Percentiles rank a stretch among this genome's conserved stretches.
Evolutionary conservation across 1,284 basidiomycete species (phyloP).

Genomic region (Pascua guehoae): DNA sequence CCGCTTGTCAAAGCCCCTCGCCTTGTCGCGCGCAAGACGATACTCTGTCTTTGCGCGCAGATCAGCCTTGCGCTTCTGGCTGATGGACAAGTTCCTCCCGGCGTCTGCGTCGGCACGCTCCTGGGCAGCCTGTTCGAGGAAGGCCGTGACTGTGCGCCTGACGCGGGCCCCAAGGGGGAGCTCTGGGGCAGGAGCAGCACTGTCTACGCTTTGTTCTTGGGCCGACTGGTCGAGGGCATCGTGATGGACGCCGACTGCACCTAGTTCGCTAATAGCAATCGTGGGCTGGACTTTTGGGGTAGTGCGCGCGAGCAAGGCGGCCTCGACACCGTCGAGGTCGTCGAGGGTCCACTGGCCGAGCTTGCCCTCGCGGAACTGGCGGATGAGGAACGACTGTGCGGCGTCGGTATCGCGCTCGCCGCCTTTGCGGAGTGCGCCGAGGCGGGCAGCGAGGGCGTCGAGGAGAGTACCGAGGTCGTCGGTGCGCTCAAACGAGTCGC

Average conservation of each 20-base stretch:
- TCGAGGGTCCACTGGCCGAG: conserved; percentile 54
- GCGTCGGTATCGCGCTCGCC: conserved; percentile 66
- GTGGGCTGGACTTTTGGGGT: background rate
- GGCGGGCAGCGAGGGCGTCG: conserved; percentile 62
- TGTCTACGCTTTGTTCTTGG: background rate
- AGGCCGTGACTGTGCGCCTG: conserved; percentile 1
- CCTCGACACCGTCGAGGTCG: conserved; percentile 38
- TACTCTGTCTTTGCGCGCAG: conserved; percentile 9
- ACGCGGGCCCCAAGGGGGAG: conserved; percentile 4
- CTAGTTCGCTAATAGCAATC: conserved; percentile 1
- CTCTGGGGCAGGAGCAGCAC: background rate
- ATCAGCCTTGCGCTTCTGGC: conserved; percentile 17
- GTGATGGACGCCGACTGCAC: conserved; percentile 1
- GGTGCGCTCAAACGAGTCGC: conserved; percentile 54
- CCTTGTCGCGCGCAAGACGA: conserved; percentile 8
- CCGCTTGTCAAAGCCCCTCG: conserved; percentile 6
- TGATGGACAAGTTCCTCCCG: conserved; percentile 11
- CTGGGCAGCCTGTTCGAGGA: conserved; percentile 7
- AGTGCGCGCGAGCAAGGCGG: background rate
- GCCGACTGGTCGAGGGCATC: background rate
- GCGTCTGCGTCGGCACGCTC: conserved; percentile 17
- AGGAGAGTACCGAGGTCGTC: conserved; percentile 64
- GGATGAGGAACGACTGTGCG: conserved; percentile 73
- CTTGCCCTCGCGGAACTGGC: conserved; percentile 74
- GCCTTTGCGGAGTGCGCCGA: conserved; percentile 76